Evolutionary conservation across 2,329 filamentous ascomycete genomes (phyloP).

Genomic region (Dissoconium aciculare): DNA sequence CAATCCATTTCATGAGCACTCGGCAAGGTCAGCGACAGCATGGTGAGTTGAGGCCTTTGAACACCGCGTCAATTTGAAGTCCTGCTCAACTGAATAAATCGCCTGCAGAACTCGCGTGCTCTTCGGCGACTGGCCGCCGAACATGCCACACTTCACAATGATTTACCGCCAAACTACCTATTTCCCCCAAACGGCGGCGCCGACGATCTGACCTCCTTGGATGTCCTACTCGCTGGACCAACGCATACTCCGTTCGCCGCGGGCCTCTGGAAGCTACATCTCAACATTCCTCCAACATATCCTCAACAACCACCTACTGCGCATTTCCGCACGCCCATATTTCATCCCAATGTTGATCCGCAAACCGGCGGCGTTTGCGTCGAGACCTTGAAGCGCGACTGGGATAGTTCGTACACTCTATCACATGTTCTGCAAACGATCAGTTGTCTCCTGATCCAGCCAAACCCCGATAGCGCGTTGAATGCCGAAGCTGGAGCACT

Average conservation of each 20-base stretch:
- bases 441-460: conserved; percentile 47
- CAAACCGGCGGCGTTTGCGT: conserved; percentile 48
- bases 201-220: conserved; percentile 43
- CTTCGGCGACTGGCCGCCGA: conserved; percentile 46
- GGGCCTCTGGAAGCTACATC: conserved; percentile 45
- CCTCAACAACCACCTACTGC: conserved; percentile 40
- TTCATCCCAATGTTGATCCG: conserved; percentile 51
- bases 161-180: conserved; percentile 47
- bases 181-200: conserved; percentile 30
- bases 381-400: conserved; percentile 50
- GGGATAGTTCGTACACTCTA: conserved; percentile 43
- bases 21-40: no score
- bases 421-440: conserved; percentile 46
- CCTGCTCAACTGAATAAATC: neutral
- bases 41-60: no score
- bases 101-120: conserved; percentile 32
- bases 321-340: conserved; percentile 45
- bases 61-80: no score
- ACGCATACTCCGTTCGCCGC: conserved; percentile 44
- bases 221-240: conserved; percentile 44
- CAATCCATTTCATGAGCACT: no score
- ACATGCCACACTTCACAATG: conserved; percentile 41
- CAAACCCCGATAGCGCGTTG: conserved; percentile 48
- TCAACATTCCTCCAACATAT: conserved; percentile 45
- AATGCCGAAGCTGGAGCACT: conserved; percentile 46